phyloP scores from a whole-genome alignment of 1,139 yeast genomes.

The Suhomyces chickasaworum region DNA sequence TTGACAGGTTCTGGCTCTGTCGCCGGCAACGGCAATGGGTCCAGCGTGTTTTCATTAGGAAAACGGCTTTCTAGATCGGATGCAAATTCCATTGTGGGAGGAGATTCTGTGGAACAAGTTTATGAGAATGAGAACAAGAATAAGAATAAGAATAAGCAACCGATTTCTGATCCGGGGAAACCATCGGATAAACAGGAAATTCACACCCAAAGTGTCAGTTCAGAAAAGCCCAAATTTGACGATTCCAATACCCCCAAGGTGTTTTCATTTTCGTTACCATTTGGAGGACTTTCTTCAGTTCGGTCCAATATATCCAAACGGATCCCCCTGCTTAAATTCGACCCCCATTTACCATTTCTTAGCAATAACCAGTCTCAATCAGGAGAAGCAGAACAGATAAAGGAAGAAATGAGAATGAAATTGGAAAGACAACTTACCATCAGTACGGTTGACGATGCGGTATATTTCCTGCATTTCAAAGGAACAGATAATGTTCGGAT shows the following conservation, averaged over 20 bases:
- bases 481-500: conserved; percentile 68
- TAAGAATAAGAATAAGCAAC: no score
- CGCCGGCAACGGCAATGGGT: no score
- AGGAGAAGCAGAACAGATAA: conserved; percentile 23
- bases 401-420: conserved; percentile 44
- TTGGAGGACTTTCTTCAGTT: conserved; percentile 35
- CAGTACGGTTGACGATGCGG: conserved; percentile 65
- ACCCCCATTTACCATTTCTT: conserved; percentile 27
- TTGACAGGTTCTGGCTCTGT: neutral
- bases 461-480: conserved; percentile 53
- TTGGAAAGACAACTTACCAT: conserved; percentile 59
- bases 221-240: conserved; percentile 4
- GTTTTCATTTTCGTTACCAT: conserved; percentile 46
- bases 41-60: conserved; percentile 1
- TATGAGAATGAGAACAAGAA: conserved; percentile 11
- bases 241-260: conserved; percentile 24
- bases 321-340: conserved; percentile 25
- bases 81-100: conserved; percentile 46
- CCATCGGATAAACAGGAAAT: conserved; percentile 19
- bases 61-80: conserved; percentile 29
- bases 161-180: conserved; percentile 17
- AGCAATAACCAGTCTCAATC: conserved; percentile 18
- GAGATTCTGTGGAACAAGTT: conserved; percentile 27
- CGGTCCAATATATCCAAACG: conserved; percentile 29
- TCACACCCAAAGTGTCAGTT: conserved; percentile 11